Evolutionary conservation across 257 asterid species (phyloP).

Genomic region (Forsythia suspensa): DNA sequence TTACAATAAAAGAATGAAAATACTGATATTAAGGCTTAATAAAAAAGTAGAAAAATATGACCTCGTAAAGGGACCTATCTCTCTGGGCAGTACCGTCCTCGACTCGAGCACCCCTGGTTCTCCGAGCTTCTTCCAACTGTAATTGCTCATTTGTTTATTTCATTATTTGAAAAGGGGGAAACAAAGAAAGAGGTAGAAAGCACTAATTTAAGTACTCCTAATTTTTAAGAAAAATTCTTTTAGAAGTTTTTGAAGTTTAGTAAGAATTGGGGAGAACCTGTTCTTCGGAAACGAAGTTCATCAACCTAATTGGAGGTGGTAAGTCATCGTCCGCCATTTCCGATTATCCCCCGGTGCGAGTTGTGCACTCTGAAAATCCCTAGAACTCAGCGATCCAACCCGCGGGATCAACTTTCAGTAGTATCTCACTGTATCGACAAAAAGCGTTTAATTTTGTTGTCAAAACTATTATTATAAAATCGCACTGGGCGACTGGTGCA

Average conservation of each 20-base stretch:
- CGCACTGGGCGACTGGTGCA: too few relatives aligned
- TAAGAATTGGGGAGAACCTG: slow-evolving; percentile 48
- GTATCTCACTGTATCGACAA: slow-evolving; percentile 9
- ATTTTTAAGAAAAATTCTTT: background rate
- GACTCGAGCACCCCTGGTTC: slow-evolving; percentile 76
- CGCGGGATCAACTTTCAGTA: background rate
- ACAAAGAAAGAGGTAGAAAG: background rate
- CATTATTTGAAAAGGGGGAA: background rate
- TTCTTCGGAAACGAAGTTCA: slow-evolving; percentile 91
- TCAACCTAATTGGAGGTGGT: slow-evolving; percentile 64
- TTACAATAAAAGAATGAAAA: background rate
- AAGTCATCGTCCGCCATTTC: slow-evolving; percentile 56
- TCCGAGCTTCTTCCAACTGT: slow-evolving; percentile 81
- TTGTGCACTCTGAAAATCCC: background rate
- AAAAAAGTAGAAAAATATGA: slow-evolving; percentile 8
- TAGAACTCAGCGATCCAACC: background rate
- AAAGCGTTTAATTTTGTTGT: too few relatives aligned
- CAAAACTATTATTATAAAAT: too few relatives aligned
- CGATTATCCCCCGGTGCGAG: background rate
- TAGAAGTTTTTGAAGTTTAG: too few relatives aligned
- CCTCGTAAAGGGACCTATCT: slow-evolving; percentile 89
- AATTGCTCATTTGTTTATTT: background rate
- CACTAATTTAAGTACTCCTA: background rate
- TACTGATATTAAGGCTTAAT: background rate
- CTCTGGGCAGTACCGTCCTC: slow-evolving; percentile 99